Percentiles rank a stretch among this genome's conserved stretches.
These are phyloP conservation scores for Paracoccidioides brasiliensis DNA, from an alignment of 2,329 filamentous ascomycete species.

Conservation along the genomic window DNA sequence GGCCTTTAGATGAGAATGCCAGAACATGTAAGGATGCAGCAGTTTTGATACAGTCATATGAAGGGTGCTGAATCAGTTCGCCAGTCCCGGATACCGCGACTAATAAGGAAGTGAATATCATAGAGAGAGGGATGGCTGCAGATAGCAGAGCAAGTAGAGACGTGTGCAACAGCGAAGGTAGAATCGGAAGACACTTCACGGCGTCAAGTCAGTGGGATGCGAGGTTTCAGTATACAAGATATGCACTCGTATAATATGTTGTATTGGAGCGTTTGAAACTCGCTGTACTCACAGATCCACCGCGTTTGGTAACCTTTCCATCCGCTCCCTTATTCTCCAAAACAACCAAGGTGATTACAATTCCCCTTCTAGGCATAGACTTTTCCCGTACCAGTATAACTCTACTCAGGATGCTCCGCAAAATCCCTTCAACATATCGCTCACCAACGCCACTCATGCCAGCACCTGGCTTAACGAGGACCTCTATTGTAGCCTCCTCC, in stretches of 20 bases:
- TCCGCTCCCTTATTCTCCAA: conserved; percentile 22
- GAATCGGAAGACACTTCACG: conserved; percentile 58
- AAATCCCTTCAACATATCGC: conserved; percentile 60
- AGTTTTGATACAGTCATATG: conserved; percentile 45
- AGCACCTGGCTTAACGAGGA: conserved; percentile 73
- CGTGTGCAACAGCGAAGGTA: conserved; percentile 73
- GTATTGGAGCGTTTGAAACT: background rate
- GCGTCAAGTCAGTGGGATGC: background rate
- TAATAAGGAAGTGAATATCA: conserved; percentile 53
- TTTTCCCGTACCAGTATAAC: conserved; percentile 33
- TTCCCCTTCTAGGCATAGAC: conserved; percentile 28
- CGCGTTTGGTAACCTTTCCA: conserved; percentile 21
- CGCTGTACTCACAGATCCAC: conserved; percentile 24
- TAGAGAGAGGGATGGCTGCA: conserved; percentile 65
- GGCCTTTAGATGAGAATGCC: conserved; percentile 60
- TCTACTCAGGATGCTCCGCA: conserved; percentile 25
- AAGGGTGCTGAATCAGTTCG: conserved; percentile 46
- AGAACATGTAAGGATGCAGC: conserved; percentile 70
- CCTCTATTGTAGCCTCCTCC: conserved; percentile 80
- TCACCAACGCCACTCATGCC: conserved; percentile 75
- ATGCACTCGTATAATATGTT: background rate
- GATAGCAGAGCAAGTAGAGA: conserved; percentile 66
- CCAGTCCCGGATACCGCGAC: conserved; percentile 42
- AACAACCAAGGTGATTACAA: conserved; percentile 32
- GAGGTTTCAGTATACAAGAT: background rate